Percentiles rank a stretch among this genome's conserved stretches.
Conservation (phyloP, 202 grass and related monocot species). For the Musa balbisiana region DNA sequence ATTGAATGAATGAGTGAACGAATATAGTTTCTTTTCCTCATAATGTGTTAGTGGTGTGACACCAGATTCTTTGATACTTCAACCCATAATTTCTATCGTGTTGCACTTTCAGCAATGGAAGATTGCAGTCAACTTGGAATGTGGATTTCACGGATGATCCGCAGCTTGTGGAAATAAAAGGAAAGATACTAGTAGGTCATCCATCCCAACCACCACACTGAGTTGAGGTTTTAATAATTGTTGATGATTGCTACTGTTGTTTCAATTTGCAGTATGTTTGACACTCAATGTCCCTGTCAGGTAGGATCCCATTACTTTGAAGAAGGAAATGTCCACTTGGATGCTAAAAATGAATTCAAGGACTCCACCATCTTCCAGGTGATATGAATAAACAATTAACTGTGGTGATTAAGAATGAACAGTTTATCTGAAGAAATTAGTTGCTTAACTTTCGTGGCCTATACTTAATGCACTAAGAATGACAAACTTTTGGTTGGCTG, state of each 20-base stretch:
- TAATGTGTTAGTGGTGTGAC: background rate
- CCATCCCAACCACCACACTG: background rate
- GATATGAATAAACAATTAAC: background rate
- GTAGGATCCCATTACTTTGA: constrained; percentile 98
- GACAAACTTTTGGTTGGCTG: too few species aligned
- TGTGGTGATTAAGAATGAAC: background rate
- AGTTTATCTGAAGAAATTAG: too few species aligned
- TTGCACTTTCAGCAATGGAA: constrained; percentile 62
- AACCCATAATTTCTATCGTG: background rate
- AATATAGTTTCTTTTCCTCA: too few species aligned
- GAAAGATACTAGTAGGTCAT: constrained; percentile 62
- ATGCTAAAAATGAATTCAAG: constrained; percentile 66
- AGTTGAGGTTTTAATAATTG: background rate
- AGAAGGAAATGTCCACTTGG: constrained; percentile 99
- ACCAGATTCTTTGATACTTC: background rate
- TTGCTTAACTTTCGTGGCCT: too few species aligned
- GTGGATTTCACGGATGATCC: constrained; percentile 71
- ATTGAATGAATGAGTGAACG: too few species aligned
- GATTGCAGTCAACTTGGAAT: constrained; percentile 78
- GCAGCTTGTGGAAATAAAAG: constrained; percentile 69
- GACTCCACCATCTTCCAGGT: constrained; percentile 86
- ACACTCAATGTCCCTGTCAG: constrained; percentile 23
- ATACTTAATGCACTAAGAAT: too few species aligned
- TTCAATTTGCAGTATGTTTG: background rate
- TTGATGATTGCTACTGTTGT: background rate